These are phyloP conservation scores for Ceratobasidium sp. DNA, from an alignment of 1,284 basidiomycete species.

Conservation along the genomic window DNA sequence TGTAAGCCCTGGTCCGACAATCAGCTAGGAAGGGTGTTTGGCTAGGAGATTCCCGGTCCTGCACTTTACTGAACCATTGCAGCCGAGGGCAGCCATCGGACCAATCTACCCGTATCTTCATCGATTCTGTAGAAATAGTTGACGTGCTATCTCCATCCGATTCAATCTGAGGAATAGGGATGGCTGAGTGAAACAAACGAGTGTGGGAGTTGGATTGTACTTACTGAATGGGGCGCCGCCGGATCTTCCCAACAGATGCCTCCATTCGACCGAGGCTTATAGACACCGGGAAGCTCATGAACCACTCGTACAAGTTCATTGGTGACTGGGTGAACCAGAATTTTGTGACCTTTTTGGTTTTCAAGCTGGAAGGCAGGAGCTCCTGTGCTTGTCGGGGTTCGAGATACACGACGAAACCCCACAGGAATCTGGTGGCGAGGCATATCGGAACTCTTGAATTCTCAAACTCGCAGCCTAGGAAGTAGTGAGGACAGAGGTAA, in stretches of 20 bases:
- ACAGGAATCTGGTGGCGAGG: slow-evolving; percentile 32
- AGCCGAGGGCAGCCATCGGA: slow-evolving; percentile 32
- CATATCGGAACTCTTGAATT: neutral
- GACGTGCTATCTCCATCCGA: neutral
- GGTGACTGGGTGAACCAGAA: slow-evolving; percentile 9
- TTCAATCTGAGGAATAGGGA: neutral
- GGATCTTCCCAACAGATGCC: slow-evolving; percentile 28
- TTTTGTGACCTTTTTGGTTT: slow-evolving; percentile 23
- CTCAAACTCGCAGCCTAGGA: too few species aligned
- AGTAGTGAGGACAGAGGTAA: too few species aligned
- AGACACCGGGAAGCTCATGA: slow-evolving; percentile 29
- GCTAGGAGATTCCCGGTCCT: neutral
- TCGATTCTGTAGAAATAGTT: slow-evolving; percentile 16
- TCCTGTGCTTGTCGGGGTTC: neutral
- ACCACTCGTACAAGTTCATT: slow-evolving; percentile 21
- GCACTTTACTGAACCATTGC: slow-evolving; percentile 34
- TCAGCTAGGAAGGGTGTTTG: slow-evolving; percentile 24
- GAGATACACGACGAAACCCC: slow-evolving; percentile 3
- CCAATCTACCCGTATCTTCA: slow-evolving; percentile 29
- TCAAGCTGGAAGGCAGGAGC: slow-evolving; percentile 17
- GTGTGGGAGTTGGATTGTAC: neutral
- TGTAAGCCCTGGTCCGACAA: slow-evolving; percentile 31
- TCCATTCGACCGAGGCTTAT: neutral
- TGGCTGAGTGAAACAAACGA: neutral
- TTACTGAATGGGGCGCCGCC: neutral